Base-by-base conservation (phyloP, 139 green algal genomes). In the Volvox africanus region DNA sequence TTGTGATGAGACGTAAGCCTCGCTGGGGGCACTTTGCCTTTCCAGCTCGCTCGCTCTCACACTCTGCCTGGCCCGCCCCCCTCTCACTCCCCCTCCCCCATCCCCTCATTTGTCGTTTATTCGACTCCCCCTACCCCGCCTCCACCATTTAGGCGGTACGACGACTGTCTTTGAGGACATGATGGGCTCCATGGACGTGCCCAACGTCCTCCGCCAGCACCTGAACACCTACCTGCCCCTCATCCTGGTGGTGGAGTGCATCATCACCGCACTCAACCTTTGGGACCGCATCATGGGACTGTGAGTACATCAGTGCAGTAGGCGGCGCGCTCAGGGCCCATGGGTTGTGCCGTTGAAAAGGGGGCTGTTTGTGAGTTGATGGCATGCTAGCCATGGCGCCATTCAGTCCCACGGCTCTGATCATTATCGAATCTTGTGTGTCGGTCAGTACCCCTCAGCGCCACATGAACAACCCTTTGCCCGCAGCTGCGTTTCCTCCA, bases 211-310 rank as follows among this genome's bases (percentile, higher is more conserved):
- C 65, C 94, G 95, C 69, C 85, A 88, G 61, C 88, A 95, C 68
- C 96, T 98, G 92, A 98, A 98, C 94, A 96, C 88, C 62, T 98
- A 96, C 93, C 96, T 98, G 89, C 97, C 97, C 0, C 76, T 98
- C 35, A 92, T 97, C 76, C 93, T 98, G 85, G 92, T 96, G n/a
- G 88, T 96, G 65, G 91, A 94, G 81, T 96, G 95, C 69, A 69
- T 61, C n/a, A 93, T 97, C 35, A 94, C 96, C 5, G 92, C 89
- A 24, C 77, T 95, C 71, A 93, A 94, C 82, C 80, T 96, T 55
- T 96, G 95, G 93, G 93, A 95, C 80, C 44, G 68, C 12, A 76
- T 95, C 78, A 76, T 93, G 50, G 88, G 89, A 55, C 84, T 89
- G 35, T 96, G 93, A 80, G 92, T 22, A 37, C 13, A 55, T 55